Evolutionary conservation across 768 basidiomycete genomes (phyloP), one percentile per base, ranked within the genome.

Genomic region (Lenzites betulinus): DNA sequence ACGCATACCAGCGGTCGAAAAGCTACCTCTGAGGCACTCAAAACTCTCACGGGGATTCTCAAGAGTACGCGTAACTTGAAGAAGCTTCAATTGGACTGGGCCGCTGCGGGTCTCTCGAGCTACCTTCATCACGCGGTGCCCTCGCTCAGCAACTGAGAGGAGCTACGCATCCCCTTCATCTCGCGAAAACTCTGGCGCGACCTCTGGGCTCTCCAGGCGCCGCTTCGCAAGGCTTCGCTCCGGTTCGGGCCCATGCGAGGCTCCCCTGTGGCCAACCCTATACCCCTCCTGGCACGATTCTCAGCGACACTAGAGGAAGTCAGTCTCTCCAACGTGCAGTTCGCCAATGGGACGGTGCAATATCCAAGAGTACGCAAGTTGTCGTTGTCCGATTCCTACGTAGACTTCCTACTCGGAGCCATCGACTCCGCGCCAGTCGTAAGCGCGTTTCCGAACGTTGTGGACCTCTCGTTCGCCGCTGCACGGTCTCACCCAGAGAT

Each of bases 201-300:
- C 20, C 35, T 59, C 22, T 5, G 12, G 28, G 25, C 9, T 18
- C 51, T 53, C 8, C 22, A 26, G 1, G 51, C 58, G 2, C 58
- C 51, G 22, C 26, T 53, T 12, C 58, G 51, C 25, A 23, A 16
- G 13, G 11, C 41, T 5, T 47, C 35, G 15, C 15, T 33, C 1
- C 26, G 30, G 22, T 54, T 48, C 20, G 58, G 44, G 6, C 44
- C 58, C 1, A 59, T 54, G 51, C 8, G 16, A 22, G 25, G 25
- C 25, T 39, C 38, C 1, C 35, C 51, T 23, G 58, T 52, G 0
- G 51, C 23, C 22, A 23, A 54, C 26, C 46, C 58, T 13, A 16
- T 59, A 2, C 35, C 44, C 20, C 59, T 60, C 23, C 59, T 60
- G 1, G 52, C 20, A 15, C 51, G 36, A 9, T 59, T 59, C 46